Conservation (phyloP, 2,329 filamentous ascomycete species). For the Stromatinia cepivora region DNA sequence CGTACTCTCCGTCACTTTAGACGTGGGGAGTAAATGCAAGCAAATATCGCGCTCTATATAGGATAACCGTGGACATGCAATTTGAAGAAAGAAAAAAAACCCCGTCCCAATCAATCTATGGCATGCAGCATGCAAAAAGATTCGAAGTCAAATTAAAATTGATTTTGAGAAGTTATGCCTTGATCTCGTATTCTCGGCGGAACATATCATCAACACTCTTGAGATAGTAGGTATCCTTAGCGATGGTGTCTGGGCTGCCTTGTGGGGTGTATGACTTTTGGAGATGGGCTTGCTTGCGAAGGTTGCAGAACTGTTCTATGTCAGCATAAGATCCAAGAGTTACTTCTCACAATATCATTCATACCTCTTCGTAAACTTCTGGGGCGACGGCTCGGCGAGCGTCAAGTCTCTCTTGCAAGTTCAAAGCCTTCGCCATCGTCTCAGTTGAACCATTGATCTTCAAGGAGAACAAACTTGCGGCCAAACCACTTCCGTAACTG, state of each 20-base stretch:
- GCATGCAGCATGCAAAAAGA: conserved; percentile 7
- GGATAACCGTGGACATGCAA: conserved; percentile 11
- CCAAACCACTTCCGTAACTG: conserved; percentile 74
- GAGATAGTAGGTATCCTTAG: conserved; percentile 73
- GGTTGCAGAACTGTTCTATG: conserved; percentile 65
- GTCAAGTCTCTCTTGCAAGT: conserved; percentile 68
- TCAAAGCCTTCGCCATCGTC: conserved; percentile 64
- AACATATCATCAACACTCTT: conserved; percentile 83
- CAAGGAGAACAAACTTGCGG: conserved; percentile 67
- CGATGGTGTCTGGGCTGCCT: conserved; percentile 67
- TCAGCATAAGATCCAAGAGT: conserved; percentile 31
- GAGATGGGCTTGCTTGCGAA: conserved; percentile 80
- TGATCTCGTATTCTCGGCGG: conserved; percentile 74
- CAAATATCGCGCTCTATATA: conserved; percentile 12
- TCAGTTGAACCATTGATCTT: conserved; percentile 71
- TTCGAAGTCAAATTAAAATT: conserved; percentile 13
- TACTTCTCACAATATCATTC: conserved; percentile 37
- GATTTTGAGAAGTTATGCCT: conserved; percentile 53
- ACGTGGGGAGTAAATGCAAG: conserved; percentile 14
- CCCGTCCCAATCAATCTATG: conserved; percentile 8
- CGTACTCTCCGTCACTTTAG: not conserved
- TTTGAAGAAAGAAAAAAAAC: not conserved
- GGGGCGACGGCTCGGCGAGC: conserved; percentile 66
- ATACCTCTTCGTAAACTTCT: conserved; percentile 71
- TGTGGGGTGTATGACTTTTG: conserved; percentile 75